phyloP scores from a whole-genome alignment of 768 basidiomycete genomes.

The Boletus patriciae region DNA sequence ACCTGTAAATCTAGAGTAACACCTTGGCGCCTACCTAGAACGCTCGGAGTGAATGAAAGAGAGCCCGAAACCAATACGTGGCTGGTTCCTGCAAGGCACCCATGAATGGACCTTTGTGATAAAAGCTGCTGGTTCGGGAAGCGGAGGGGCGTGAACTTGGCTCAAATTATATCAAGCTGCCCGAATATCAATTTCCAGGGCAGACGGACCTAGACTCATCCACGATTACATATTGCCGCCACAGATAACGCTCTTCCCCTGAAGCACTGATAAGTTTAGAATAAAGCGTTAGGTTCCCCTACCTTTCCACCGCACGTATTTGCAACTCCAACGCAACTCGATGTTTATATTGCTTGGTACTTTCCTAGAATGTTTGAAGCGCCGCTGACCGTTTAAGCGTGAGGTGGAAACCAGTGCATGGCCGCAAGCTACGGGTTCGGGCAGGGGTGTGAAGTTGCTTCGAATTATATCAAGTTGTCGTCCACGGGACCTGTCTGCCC shows the following conservation, averaged over 20 bases:
- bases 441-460: neutral
- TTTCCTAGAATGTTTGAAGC: neutral
- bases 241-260: no score
- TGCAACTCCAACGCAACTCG: no score
- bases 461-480: neutral
- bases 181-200: neutral
- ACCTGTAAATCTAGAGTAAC: no score
- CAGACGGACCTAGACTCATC: neutral
- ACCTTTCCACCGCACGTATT: no score
- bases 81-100: neutral
- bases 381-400: neutral
- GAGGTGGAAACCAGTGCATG: neutral
- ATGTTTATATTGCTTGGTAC: no score
- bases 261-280: no score
- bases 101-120: neutral
- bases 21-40: no score
- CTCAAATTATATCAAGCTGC: neutral
- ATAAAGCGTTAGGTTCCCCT: no score
- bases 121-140: neutral
- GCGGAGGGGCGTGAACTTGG: neutral
- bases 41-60: no score
- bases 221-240: neutral
- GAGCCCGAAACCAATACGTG: no score
- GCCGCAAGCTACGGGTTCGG: neutral
- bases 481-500: neutral